Evolutionary conservation across 495 filamentous ascomycete genomes (phyloP).

Genomic region (Tuber brumale): DNA sequence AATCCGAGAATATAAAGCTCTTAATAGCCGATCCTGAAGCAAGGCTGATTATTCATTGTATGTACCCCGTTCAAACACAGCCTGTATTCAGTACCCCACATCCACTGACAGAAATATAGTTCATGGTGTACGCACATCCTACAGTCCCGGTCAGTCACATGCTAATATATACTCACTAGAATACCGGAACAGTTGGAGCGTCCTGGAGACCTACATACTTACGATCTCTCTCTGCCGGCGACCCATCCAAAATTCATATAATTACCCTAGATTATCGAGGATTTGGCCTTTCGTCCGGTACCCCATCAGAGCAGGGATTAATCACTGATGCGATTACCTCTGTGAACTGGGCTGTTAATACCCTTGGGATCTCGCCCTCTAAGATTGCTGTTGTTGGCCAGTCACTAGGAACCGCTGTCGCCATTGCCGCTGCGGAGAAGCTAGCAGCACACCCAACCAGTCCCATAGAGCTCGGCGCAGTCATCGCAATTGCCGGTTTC

Average conservation of each 20-base stretch:
- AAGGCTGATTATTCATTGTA: conserved; percentile 55
- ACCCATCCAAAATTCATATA: conserved; percentile 54
- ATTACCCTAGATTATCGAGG: conserved; percentile 83
- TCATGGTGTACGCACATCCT: conserved; percentile 12
- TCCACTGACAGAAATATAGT: conserved; percentile 10
- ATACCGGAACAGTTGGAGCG: conserved; percentile 53
- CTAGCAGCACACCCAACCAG: conserved; percentile 46
- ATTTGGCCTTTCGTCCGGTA: conserved; percentile 72
- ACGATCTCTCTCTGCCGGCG: conserved; percentile 47
- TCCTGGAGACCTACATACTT: conserved; percentile 51
- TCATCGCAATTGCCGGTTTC: conserved; percentile 75
- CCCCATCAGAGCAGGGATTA: conserved; percentile 73
- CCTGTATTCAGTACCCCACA: not conserved
- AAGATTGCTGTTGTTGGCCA: conserved; percentile 81
- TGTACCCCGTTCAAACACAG: conserved; percentile 23
- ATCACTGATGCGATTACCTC: conserved; percentile 70
- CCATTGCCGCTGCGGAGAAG: conserved; percentile 61
- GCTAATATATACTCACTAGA: conserved; percentile 34
- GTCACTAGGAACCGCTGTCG: conserved; percentile 81
- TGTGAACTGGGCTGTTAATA: conserved; percentile 62
- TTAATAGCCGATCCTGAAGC: conserved; percentile 53
- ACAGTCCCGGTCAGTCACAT: conserved; percentile 8
- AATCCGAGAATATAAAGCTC: conserved; percentile 51
- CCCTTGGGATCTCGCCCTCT: conserved; percentile 58
- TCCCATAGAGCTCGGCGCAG: conserved; percentile 53